phyloP scores from a whole-genome alignment of 352 stramenopile genomes.

The Phytophthora ramorum region DNA sequence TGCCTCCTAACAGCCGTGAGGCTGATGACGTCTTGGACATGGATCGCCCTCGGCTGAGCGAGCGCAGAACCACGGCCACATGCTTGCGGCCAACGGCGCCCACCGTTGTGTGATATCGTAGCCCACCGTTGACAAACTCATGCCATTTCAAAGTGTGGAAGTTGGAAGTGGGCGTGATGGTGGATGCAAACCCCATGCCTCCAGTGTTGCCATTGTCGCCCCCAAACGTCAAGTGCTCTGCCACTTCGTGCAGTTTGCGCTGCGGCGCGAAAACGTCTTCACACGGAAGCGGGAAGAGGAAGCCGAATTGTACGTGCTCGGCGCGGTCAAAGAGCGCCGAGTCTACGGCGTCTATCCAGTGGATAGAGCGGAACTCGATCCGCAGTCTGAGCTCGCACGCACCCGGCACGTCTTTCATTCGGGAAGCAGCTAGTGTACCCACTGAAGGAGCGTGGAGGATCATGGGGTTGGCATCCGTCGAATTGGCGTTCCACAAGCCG shows the following conservation, averaged over 20 bases:
- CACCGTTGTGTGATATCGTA: conserved; percentile 71
- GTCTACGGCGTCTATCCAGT: conserved; percentile 73
- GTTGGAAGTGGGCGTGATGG: conserved; percentile 68
- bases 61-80: conserved; percentile 64
- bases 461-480: conserved; percentile 48
- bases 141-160: conserved; percentile 79
- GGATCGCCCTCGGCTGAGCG: conserved; percentile 34
- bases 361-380: conserved; percentile 75
- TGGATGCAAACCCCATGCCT: conserved; percentile 49
- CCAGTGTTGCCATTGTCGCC: conserved; percentile 27
- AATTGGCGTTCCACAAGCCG: conserved; percentile 51
- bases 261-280: conserved; percentile 85
- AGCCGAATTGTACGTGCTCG: conserved; percentile 73
- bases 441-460: conserved; percentile 38
- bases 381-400: conserved; percentile 67
- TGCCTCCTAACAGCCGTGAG: conserved; percentile 28
- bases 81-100: conserved; percentile 62
- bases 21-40: conserved; percentile 43
- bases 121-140: conserved; percentile 68
- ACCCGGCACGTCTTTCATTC: conserved; percentile 73
- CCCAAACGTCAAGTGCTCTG: conserved; percentile 74
- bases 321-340: conserved; percentile 65
- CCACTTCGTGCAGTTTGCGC: conserved; percentile 81
- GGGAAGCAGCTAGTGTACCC: conserved; percentile 25
- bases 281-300: conserved; percentile 81